Conservation (phyloP, 2,329 filamentous ascomycete species). For the Aspergillus pseudonomiae region DNA sequence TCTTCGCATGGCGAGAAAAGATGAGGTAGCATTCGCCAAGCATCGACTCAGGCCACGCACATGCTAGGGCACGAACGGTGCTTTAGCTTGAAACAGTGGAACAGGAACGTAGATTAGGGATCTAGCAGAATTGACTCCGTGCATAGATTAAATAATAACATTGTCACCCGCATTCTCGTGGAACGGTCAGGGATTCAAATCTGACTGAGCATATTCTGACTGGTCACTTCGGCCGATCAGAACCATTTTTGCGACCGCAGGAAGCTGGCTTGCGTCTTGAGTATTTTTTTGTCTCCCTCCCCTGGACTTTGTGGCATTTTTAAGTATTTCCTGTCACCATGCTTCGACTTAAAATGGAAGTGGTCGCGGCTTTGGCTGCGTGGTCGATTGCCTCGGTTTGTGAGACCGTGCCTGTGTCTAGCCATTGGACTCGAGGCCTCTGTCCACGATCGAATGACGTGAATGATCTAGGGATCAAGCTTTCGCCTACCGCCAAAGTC, state of each 20-base stretch:
- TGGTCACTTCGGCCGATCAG: neutral
- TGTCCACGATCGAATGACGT: slow-evolving; percentile 18
- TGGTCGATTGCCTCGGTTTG: slow-evolving; percentile 25
- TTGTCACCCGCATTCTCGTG: neutral
- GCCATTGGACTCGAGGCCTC: neutral
- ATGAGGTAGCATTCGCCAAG: neutral
- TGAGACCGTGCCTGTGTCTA: neutral
- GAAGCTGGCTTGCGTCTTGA: neutral
- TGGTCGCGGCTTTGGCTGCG: slow-evolving; percentile 28
- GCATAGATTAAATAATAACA: neutral
- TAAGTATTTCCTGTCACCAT: neutral
- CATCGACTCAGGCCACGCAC: neutral
- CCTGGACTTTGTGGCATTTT: neutral
- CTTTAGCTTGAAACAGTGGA: neutral
- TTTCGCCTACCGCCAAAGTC: slow-evolving; percentile 47
- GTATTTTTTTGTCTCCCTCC: neutral
- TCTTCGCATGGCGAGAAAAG: neutral
- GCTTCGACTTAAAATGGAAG: slow-evolving; percentile 15
- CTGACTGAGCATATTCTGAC: neutral
- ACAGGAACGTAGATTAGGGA: neutral
- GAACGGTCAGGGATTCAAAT: neutral
- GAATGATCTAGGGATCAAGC: slow-evolving; percentile 22
- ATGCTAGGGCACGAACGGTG: neutral
- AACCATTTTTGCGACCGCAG: neutral
- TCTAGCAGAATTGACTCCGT: neutral